These are phyloP conservation scores for Candida maltosa DNA, from an alignment of 805 yeast species.

Conservation along the genomic window DNA sequence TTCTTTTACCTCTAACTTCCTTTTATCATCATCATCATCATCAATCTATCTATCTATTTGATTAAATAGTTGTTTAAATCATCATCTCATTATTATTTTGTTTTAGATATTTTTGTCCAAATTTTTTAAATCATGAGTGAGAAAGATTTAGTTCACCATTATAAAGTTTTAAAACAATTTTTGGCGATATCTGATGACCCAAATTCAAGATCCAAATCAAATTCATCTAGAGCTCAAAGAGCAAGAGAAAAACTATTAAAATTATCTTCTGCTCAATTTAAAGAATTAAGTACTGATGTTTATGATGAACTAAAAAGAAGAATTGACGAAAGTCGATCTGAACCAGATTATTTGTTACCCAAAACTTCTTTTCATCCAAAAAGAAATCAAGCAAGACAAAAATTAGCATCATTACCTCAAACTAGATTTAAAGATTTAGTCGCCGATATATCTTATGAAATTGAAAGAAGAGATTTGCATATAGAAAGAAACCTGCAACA, in stretches of 20 bases:
- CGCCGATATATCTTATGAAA: conserved; percentile 83
- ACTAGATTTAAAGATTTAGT: conserved; percentile 85
- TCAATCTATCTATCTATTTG: too few species aligned
- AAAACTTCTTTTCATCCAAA: conserved; percentile 80
- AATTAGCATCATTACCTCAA: conserved; percentile 79
- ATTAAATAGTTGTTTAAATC: too few species aligned
- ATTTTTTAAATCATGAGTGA: conserved; percentile 24
- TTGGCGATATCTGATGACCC: conserved; percentile 48
- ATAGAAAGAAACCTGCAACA: conserved; percentile 10
- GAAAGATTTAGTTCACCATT: conserved; percentile 41
- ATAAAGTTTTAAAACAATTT: conserved; percentile 48
- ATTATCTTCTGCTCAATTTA: conserved; percentile 77
- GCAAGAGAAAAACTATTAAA: conserved; percentile 84
- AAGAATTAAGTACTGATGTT: conserved; percentile 90
- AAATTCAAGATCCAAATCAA: conserved; percentile 32
- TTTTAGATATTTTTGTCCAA: too few species aligned
- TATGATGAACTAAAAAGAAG: conserved; percentile 89
- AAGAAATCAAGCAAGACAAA: conserved; percentile 92
- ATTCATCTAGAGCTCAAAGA: conserved; percentile 63
- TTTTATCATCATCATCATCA: too few species aligned
- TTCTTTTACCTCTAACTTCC: too few species aligned
- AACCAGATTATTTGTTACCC: conserved; percentile 66
- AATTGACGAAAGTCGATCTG: conserved; percentile 52
- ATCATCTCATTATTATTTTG: too few species aligned
- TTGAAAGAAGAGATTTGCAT: conserved; percentile 69